Evolutionary conservation across 2,329 filamentous ascomycete genomes (phyloP).

Genomic region (Fusarium pseudoanthophilum): DNA sequence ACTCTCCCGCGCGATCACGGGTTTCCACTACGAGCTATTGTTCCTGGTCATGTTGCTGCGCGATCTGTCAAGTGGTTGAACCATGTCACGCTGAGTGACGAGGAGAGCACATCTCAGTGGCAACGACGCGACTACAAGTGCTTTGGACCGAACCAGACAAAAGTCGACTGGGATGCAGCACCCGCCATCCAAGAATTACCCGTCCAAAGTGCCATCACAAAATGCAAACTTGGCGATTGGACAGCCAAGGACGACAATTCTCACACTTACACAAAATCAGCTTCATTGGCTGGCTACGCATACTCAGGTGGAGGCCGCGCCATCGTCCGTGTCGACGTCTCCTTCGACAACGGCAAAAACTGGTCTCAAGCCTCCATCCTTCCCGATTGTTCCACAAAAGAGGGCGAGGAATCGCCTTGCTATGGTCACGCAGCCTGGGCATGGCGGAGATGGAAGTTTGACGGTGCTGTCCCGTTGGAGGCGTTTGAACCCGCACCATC

Average conservation of each 20-base stretch:
- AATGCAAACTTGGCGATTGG: conserved; percentile 56
- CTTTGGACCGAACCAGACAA: conserved; percentile 71
- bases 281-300: conserved; percentile 70
- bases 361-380: conserved; percentile 73
- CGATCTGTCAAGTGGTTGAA: conserved; percentile 77
- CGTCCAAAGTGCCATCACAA: conserved; percentile 73
- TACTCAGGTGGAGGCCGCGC: conserved; percentile 74
- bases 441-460: conserved; percentile 72
- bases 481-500: conserved; percentile 36
- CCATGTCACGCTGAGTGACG: conserved; percentile 70
- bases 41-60: conserved; percentile 74
- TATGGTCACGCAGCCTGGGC: conserved; percentile 66
- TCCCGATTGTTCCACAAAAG: conserved; percentile 55
- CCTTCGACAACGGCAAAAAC: conserved; percentile 69
- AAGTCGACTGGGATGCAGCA: conserved; percentile 71
- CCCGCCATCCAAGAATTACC: conserved; percentile 75
- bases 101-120: conserved; percentile 74
- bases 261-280: conserved; percentile 27
- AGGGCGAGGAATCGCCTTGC: conserved; percentile 44
- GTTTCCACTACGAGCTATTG: conserved; percentile 69
- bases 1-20: conserved; percentile 73
- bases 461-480: conserved; percentile 55
- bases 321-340: conserved; percentile 75
- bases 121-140: conserved; percentile 75
- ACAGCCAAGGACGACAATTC: not conserved